Conservation (phyloP, 2,329 filamentous ascomycete species). For the Aspergillus novoparasiticus region DNA sequence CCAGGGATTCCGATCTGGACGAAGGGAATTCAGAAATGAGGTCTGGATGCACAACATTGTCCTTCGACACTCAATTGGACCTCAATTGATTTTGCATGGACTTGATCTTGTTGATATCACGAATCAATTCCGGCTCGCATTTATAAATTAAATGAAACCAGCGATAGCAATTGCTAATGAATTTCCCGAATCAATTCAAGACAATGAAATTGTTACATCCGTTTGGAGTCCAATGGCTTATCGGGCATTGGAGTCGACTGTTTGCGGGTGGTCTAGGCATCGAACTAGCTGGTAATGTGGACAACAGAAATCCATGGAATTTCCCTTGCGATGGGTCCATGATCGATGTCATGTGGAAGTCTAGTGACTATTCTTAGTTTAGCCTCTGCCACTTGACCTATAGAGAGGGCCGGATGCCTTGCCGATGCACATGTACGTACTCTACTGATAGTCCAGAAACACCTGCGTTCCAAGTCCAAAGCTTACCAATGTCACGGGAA, state of each 20-base stretch:
- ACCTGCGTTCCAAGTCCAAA: not conserved
- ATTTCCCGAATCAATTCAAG: not conserved
- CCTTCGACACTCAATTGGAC: not conserved
- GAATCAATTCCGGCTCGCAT: not conserved
- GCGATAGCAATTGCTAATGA: not conserved
- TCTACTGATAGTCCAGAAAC: not conserved
- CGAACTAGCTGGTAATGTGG: constrained; percentile 15
- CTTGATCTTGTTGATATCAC: not conserved
- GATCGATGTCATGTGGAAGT: constrained; percentile 22
- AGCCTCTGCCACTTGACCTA: constrained; percentile 5
- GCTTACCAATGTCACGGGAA: not conserved
- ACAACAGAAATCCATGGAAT: constrained; percentile 19
- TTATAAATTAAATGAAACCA: not conserved
- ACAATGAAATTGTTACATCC: constrained; percentile 3
- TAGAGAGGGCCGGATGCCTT: constrained; percentile 12
- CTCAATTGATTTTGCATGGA: not conserved
- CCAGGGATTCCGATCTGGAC: not conserved
- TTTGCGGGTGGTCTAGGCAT: constrained; percentile 18
- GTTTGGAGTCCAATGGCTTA: not conserved
- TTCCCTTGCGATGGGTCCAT: constrained; percentile 13
- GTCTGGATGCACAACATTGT: not conserved
- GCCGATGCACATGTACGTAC: constrained; percentile 8
- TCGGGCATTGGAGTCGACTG: constrained; percentile 1
- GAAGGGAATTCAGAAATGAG: not conserved
- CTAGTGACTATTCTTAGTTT: constrained; percentile 19